These are phyloP conservation scores for Cladophialophora bantiana DNA, from an alignment of 2,329 filamentous ascomycete genomes.

Conservation along the genomic window DNA sequence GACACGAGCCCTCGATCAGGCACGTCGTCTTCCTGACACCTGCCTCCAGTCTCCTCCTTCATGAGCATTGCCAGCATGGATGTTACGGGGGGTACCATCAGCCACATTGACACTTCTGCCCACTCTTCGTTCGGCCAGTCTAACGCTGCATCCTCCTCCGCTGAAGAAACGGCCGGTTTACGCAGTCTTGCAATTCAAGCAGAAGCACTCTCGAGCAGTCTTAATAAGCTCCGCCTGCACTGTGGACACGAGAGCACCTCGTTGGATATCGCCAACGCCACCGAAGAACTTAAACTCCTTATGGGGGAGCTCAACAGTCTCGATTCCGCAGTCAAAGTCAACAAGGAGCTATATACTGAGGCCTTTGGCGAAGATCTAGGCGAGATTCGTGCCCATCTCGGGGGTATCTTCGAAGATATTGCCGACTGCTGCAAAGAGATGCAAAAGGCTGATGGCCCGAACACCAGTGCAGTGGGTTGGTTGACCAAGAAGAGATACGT, in stretches of 20 bases:
- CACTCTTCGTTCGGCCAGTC: background rate
- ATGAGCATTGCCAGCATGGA: background rate
- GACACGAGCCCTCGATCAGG: background rate
- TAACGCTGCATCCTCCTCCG: background rate
- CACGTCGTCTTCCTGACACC: background rate
- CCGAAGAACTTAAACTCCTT: conserved; percentile 35
- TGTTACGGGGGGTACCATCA: background rate
- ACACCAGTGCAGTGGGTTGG: conserved; percentile 33
- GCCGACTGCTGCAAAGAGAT: conserved; percentile 38
- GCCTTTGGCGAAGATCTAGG: conserved; percentile 38
- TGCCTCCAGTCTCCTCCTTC: background rate
- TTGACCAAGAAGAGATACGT: conserved; percentile 39
- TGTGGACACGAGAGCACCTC: conserved; percentile 37
- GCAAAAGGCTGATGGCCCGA: conserved; percentile 34
- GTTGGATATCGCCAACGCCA: conserved; percentile 33
- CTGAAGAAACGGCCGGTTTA: conserved; percentile 6
- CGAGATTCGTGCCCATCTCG: conserved; percentile 37
- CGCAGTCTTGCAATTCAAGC: conserved; percentile 30
- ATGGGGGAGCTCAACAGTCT: conserved; percentile 34
- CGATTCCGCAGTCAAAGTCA: conserved; percentile 32
- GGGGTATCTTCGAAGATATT: conserved; percentile 39
- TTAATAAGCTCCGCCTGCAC: conserved; percentile 29
- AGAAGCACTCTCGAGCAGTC: conserved; percentile 28
- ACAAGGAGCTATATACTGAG: conserved; percentile 37
- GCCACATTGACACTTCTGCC: background rate